A percentile compares a stretch with the other conserved stretches of the same genome.
Conservation (phyloP, 2,329 filamentous ascomycete species). For the Ophiostoma fasciatum region DNA sequence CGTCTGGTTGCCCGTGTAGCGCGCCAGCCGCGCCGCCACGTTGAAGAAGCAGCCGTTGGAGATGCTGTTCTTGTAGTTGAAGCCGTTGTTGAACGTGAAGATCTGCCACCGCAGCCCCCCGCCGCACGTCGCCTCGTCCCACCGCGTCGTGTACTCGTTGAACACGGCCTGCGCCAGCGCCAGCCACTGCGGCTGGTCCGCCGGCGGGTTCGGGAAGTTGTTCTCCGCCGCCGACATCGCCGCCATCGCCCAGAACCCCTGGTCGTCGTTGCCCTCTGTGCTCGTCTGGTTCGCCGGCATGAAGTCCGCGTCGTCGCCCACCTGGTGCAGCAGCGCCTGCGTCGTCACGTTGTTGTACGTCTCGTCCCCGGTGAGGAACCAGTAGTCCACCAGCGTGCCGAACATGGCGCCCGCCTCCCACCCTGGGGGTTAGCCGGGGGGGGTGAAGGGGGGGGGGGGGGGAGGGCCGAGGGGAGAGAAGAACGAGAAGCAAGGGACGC, state of each 20-base stretch:
- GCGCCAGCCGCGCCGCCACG: constrained; percentile 53
- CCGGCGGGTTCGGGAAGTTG: constrained; percentile 53
- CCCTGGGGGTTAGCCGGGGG: constrained; percentile 27
- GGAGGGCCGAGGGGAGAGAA: too few species aligned
- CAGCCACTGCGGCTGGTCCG: constrained; percentile 57
- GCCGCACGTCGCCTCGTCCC: constrained; percentile 50
- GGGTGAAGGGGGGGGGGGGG: too few species aligned
- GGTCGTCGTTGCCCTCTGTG: constrained; percentile 56
- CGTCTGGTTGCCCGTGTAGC: constrained; percentile 65
- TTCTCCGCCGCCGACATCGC: constrained; percentile 67
- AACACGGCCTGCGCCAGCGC: constrained; percentile 65
- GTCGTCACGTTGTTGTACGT: constrained; percentile 46
- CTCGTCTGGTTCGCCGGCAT: constrained; percentile 53
- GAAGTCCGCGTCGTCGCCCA: constrained; percentile 42
- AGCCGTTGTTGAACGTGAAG: constrained; percentile 60
- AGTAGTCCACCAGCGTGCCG: constrained; percentile 57
- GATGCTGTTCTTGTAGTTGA: constrained; percentile 53
- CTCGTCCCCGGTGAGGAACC: constrained; percentile 51
- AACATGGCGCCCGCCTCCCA: constrained; percentile 65
- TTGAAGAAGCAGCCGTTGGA: constrained; percentile 59
- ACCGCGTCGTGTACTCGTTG: constrained; percentile 58
- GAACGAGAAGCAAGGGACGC: constrained; percentile 19
- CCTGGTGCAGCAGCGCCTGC: constrained; percentile 46
- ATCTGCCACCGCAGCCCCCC: constrained; percentile 82
- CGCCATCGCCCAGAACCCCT: constrained; percentile 76